These are phyloP conservation scores for Fraxinus angustifolia DNA, from an alignment of 305 asterid species.

Conservation along the genomic window DNA sequence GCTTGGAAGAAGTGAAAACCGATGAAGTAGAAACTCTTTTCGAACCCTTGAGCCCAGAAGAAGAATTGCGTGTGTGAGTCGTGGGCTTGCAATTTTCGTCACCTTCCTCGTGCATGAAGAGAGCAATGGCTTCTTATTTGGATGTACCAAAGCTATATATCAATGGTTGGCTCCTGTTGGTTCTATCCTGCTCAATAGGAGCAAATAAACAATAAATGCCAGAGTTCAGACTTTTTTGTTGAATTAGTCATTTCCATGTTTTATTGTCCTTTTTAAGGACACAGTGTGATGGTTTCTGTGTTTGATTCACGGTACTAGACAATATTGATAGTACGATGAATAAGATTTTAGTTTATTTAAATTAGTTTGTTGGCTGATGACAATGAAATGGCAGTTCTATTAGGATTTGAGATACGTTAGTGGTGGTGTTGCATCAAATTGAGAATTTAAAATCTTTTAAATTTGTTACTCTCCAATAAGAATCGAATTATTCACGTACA, in stretches of 20 bases:
- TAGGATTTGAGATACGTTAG: background rate
- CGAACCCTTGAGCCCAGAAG: constrained; percentile 54
- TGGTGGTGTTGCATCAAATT: background rate
- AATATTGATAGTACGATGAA: background rate
- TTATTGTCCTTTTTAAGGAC: background rate
- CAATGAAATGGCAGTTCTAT: background rate
- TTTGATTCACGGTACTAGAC: background rate
- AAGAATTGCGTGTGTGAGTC: constrained; percentile 58
- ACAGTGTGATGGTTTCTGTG: background rate
- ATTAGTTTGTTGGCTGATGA: background rate
- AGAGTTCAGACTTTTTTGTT: background rate
- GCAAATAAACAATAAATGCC: background rate
- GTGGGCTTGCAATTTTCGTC: background rate
- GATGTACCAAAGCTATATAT: background rate
- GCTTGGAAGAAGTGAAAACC: constrained; percentile 60
- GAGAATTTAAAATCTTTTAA: background rate
- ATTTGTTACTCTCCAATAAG: background rate
- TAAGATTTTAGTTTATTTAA: background rate
- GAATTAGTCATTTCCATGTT: background rate
- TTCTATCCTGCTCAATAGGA: background rate
- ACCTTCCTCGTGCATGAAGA: background rate
- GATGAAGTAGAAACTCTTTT: constrained; percentile 70
- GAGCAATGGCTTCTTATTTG: background rate
- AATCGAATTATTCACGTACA: too few relatives aligned
- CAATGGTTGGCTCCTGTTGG: background rate